Evolutionary conservation across 2,329 filamentous ascomycete species (phyloP).

Genomic region (Aspergillus melleus): DNA sequence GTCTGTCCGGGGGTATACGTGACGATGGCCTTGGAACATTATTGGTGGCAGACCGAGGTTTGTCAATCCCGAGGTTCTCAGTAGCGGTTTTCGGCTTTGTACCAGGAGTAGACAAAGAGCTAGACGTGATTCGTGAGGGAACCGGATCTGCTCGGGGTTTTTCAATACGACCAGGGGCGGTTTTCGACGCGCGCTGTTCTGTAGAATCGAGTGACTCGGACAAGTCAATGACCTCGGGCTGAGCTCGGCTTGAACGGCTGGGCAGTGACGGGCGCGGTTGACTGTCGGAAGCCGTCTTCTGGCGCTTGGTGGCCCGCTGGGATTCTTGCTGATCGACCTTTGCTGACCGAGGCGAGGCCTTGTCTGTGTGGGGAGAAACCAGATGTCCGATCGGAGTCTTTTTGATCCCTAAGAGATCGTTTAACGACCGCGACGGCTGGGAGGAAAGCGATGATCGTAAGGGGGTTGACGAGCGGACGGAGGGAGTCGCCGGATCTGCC

Average conservation of each 20-base stretch:
- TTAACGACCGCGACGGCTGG: constrained; percentile 58
- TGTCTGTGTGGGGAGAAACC: constrained; percentile 65
- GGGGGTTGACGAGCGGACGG: constrained; percentile 42
- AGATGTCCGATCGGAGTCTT: constrained; percentile 65
- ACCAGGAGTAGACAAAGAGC: background rate
- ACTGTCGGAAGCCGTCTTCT: constrained; percentile 22
- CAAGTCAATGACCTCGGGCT: constrained; percentile 24
- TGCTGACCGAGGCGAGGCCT: constrained; percentile 14
- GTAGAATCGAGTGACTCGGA: constrained; percentile 12
- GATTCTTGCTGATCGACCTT: constrained; percentile 8
- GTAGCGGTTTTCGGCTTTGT: background rate
- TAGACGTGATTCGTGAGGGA: background rate
- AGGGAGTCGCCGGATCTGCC: constrained; percentile 38
- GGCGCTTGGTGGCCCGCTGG: constrained; percentile 37
- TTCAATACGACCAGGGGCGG: background rate
- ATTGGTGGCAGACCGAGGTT: background rate
- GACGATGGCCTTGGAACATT: background rate
- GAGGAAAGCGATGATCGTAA: constrained; percentile 29
- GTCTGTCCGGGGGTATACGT: constrained; percentile 2
- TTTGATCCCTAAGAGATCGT: constrained; percentile 65
- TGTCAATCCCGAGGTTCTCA: background rate
- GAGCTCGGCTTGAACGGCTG: constrained; percentile 1
- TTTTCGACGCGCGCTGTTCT: background rate
- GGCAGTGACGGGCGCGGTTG: constrained; percentile 9
- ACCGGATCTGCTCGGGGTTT: background rate